phyloP scores from a whole-genome alignment of 805 yeast genomes.

The Starmerella bombi region DNA sequence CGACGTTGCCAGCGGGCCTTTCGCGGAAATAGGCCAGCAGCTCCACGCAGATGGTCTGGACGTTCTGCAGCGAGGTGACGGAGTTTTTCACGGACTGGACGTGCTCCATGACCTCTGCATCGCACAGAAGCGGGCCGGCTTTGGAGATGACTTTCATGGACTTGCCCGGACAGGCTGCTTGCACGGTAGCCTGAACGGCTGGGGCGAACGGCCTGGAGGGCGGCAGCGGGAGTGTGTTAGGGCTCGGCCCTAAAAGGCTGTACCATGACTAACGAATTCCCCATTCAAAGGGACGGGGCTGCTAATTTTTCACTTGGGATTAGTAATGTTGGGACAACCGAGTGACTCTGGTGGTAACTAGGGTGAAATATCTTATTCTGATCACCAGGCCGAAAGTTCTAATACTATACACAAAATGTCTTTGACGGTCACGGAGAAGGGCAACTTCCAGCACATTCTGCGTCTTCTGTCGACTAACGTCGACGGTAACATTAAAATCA shows the following conservation, averaged over 20 bases:
- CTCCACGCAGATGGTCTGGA: constrained; percentile 28
- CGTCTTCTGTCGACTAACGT: constrained; percentile 99
- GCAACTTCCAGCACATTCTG: constrained; percentile 99
- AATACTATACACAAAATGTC: constrained; percentile 46
- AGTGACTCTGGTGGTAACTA: neutral
- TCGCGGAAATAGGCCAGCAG: constrained; percentile 30
- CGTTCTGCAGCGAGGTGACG: constrained; percentile 20
- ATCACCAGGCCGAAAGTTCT: neutral
- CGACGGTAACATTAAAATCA: constrained; percentile 99
- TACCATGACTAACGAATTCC: neutral
- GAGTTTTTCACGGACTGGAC: constrained; percentile 35
- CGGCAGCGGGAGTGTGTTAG: neutral
- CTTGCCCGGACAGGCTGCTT: no score
- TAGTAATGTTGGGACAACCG: neutral
- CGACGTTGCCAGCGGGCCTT: constrained; percentile 29
- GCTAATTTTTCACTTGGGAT: neutral
- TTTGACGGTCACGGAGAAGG: constrained; percentile 97
- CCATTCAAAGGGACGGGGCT: neutral
- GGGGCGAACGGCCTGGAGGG: no score
- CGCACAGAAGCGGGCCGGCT: constrained; percentile 48
- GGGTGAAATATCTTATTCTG: constrained; percentile 13
- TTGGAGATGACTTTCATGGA: constrained; percentile 34
- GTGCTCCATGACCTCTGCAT: constrained; percentile 51
- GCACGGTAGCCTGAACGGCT: no score
- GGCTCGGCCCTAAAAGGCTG: neutral